These are phyloP conservation scores for Diutina mesorugosa DNA, from an alignment of 1,139 yeast species.

Conservation along the genomic window DNA sequence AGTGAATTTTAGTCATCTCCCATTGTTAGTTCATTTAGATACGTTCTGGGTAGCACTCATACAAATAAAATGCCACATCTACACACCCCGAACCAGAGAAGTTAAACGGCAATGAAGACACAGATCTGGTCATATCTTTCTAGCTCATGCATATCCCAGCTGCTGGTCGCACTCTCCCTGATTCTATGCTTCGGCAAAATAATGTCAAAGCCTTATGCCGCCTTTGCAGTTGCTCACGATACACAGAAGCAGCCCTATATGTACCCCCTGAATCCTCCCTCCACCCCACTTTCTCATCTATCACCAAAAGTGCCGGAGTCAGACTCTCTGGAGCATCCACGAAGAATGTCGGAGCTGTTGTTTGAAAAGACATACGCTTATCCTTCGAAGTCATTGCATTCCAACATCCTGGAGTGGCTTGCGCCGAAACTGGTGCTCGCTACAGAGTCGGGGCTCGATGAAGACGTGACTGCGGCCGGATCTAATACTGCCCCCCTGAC, in stretches of 20 bases:
- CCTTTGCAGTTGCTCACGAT: neutral
- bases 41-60: too few relatives aligned
- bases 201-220: neutral
- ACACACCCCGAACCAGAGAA: too few relatives aligned
- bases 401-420: slow-evolving; percentile 1
- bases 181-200: neutral
- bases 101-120: too few relatives aligned
- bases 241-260: neutral
- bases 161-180: neutral
- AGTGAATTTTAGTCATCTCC: too few relatives aligned
- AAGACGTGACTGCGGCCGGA: neutral
- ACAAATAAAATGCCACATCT: too few relatives aligned
- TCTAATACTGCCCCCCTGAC: neutral
- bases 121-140: neutral
- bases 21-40: too few relatives aligned
- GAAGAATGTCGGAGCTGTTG: neutral
- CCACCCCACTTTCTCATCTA: neutral
- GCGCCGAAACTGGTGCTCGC: neutral
- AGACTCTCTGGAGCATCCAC: neutral
- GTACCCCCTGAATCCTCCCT: neutral
- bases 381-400: neutral
- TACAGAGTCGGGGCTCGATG: neutral
- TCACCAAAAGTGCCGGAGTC: neutral
- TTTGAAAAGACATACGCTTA: neutral
- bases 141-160: neutral